These are phyloP conservation scores for Linaria vulgaris DNA, from an alignment of 257 asterid genomes.

Conservation along the genomic window DNA sequence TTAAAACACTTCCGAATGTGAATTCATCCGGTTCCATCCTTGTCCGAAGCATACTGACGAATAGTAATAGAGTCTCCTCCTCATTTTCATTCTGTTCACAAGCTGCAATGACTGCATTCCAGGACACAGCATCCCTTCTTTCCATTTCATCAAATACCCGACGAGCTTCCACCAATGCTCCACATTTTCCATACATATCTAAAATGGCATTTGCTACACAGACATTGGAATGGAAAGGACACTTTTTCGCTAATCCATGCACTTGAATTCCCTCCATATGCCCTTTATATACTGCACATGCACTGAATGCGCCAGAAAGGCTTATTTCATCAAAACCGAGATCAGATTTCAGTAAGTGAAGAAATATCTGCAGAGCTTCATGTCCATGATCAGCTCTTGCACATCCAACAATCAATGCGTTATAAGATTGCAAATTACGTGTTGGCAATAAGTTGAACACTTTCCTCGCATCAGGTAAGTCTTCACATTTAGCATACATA, in stretches of 20 bases:
- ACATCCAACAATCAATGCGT: slow-evolving; percentile 74
- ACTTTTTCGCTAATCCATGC: slow-evolving; percentile 70
- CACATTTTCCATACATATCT: slow-evolving; percentile 90
- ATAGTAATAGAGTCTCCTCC: slow-evolving; percentile 47
- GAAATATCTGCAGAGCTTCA: slow-evolving; percentile 61
- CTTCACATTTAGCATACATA: slow-evolving; percentile 75
- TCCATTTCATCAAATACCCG: slow-evolving; percentile 63
- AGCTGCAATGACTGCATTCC: slow-evolving; percentile 86
- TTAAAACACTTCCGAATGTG: slow-evolving; percentile 81
- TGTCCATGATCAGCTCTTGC: slow-evolving; percentile 63
- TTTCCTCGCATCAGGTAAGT: slow-evolving; percentile 49
- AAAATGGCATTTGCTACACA: slow-evolving; percentile 79
- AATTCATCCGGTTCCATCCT: slow-evolving; percentile 83
- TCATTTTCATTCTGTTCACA: slow-evolving; percentile 67
- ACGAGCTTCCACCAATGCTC: slow-evolving; percentile 60
- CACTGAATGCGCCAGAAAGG: slow-evolving; percentile 71
- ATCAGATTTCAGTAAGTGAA: slow-evolving; percentile 44
- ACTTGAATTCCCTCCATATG: slow-evolving; percentile 56
- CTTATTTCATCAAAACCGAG: slow-evolving; percentile 81
- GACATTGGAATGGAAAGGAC: slow-evolving; percentile 45
- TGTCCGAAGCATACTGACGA: slow-evolving; percentile 60
- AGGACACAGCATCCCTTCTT: slow-evolving; percentile 75
- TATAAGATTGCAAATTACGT: slow-evolving; percentile 69
- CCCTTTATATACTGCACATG: slow-evolving; percentile 65
- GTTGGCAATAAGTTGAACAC: slow-evolving; percentile 57